These are phyloP conservation scores for Paecilomyces formosus DNA, from an alignment of 2,329 filamentous ascomycete species.

Conservation along the genomic window DNA sequence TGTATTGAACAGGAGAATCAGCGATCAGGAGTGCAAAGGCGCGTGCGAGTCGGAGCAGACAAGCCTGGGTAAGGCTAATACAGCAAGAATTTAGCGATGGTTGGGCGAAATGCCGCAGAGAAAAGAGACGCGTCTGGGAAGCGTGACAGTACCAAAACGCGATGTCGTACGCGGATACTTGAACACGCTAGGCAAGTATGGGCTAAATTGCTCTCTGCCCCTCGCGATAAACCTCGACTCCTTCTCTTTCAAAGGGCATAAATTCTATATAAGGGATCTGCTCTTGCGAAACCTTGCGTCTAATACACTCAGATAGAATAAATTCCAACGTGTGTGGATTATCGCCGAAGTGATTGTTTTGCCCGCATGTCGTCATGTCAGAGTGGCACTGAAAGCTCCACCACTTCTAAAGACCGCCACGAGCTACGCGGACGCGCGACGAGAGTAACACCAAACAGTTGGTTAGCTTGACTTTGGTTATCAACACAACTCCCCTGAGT, in stretches of 20 bases:
- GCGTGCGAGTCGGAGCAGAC: conserved; percentile 15
- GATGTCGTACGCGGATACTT: not conserved
- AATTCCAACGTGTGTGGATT: not conserved
- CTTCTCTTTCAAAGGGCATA: not conserved
- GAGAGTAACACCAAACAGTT: conserved; percentile 13
- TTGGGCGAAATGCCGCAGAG: conserved; percentile 5
- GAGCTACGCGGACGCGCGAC: conserved; percentile 2
- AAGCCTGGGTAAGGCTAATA: conserved; percentile 5
- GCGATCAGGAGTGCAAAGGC: conserved; percentile 23
- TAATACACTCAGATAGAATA: not conserved
- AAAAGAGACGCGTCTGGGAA: not conserved
- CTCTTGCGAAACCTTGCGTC: not conserved
- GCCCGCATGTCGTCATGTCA: not conserved
- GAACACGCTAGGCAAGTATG: not conserved
- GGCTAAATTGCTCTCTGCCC: not conserved
- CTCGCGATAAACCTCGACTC: not conserved
- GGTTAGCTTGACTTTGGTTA: conserved; percentile 11
- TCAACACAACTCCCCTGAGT: not conserved
- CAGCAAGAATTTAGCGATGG: conserved; percentile 5
- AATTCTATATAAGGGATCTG: not conserved
- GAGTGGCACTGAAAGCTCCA: not conserved
- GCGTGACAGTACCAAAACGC: not conserved
- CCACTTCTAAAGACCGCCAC: not conserved
- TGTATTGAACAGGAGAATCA: conserved; percentile 36
- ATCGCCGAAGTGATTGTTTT: not conserved